Evolutionary conservation across 169 alveolate species (phyloP), one percentile per base, ranked within the genome.

Genomic region (Plasmodium vivax): DNA sequence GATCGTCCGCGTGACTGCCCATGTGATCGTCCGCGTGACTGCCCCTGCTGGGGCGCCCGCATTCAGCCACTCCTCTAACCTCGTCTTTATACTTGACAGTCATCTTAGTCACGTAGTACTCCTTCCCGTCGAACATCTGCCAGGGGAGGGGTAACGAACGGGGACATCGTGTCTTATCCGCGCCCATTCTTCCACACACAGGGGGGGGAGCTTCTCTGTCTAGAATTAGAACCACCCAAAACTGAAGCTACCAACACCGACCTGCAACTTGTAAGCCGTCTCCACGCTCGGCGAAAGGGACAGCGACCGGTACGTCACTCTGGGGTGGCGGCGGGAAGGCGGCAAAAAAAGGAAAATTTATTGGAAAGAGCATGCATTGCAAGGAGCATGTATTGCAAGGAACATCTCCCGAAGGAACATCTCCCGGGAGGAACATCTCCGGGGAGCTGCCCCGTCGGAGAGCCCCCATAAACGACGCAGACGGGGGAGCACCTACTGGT

Each of bases 121-220:
- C 94, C 47, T 90, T 68, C 51, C 94, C 85, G 14, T 90, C 81
- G 74, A 80, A 90, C 47, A 41, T 79, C 94, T 90, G 73, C 8
- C 43, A 80, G 38, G 14, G 73, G 56, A n/a, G 9, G 3, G 1
- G 19, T 5, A 62, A 71, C 32, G 38, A 12, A 16, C 0, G 7
- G 58, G 34, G 0, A 14, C n/a, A 62, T 62, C 34, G 36, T 0
- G 19, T 62, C 75, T 36, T 19, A 82, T 47, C 56, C 71, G 34
- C 34, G 27, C 32, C 58, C 72, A 82, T 82, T 30, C 58, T 34
- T 58, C 4, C 38, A 62, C 14, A 27, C 75, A 2, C 34, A 62
- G 38, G 75, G 27, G 75, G 27, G 4, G 0, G 8, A 27, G n/a
- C 12, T 68, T 68, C 77, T 30, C 8, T 68, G 19, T 8, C 14